Evolutionary conservation across 2,329 filamentous ascomycete genomes (phyloP).

Genomic region (Sarocladiaceae sp.): DNA sequence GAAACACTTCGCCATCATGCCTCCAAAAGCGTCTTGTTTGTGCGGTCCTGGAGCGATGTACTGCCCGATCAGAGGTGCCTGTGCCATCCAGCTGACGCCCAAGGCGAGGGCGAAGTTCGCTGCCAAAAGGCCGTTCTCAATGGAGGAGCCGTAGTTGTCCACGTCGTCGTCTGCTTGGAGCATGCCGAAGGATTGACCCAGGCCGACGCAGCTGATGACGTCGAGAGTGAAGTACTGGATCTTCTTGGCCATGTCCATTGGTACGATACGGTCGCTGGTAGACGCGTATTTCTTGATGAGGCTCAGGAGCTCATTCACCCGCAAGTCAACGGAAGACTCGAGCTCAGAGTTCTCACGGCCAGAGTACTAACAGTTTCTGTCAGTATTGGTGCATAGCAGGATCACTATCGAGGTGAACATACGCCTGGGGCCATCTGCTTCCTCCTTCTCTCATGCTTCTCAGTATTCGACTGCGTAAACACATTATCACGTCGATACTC

Average conservation of each 20-base stretch:
- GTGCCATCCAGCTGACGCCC: conserved; percentile 32
- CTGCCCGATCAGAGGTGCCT: conserved; percentile 34
- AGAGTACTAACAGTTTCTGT: conserved; percentile 38
- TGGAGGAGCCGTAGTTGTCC: conserved; percentile 42
- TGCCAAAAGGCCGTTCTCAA: conserved; percentile 34
- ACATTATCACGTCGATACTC: conserved; percentile 48
- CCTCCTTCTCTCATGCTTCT: conserved; percentile 38
- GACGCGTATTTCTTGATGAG: conserved; percentile 44
- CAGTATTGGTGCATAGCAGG: background rate
- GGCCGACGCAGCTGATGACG: conserved; percentile 48
- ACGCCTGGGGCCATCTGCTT: conserved; percentile 49
- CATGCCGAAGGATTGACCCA: conserved; percentile 47
- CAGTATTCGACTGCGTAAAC: conserved; percentile 46
- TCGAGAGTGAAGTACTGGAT: conserved; percentile 52
- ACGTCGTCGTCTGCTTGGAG: conserved; percentile 42
- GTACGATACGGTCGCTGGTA: conserved; percentile 18
- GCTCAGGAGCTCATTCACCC: conserved; percentile 38
- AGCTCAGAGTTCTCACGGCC: conserved; percentile 49
- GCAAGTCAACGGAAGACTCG: conserved; percentile 44
- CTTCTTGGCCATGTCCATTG: conserved; percentile 48
- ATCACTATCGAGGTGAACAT: conserved; percentile 16
- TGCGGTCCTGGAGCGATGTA: conserved; percentile 25
- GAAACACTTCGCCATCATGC: conserved; percentile 27
- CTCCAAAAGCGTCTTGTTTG: conserved; percentile 28
- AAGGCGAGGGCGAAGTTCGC: conserved; percentile 33